Evolutionary conservation across 2,329 filamentous ascomycete species (phyloP), one percentile per base, ranked within the genome.

Genomic region (Endoconidiophora polonica): DNA sequence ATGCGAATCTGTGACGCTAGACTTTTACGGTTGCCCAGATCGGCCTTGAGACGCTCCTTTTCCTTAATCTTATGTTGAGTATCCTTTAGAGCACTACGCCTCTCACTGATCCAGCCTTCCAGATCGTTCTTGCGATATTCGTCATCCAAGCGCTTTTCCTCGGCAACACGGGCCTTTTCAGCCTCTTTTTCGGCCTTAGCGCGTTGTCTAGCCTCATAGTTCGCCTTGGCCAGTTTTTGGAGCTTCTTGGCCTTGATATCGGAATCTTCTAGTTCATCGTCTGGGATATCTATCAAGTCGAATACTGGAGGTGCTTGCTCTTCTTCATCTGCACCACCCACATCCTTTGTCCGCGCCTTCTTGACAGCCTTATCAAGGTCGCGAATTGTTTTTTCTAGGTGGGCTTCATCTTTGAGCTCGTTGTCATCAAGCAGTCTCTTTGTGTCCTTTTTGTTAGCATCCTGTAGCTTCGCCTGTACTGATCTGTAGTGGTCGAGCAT

Each of bases 1-100:
- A 98, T 98, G 55, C 91, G 84, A 66, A 94, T 93, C 64, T 96
- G 90, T 52, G 84, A 91, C 6, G 91, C 91, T 18, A 95, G 78
- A 0, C 88, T 95, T 65, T 98, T 98, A 60, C 91, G 84, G 65
- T 96, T 96, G 51, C 90, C 88, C 1, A 95, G 76, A 60, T 98
- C 91, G 41, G 87, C 86, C 67, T 94, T 95, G 54, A 95, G 75
- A 16, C 88, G 79, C 59, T 96, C 87, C 48, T 87, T 81, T 57
- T 96, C 90, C 64, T 94, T 95, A 64, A 98, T 93, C 64, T 79
- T 86, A 59, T 86, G 73, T 2, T 94, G 70, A 20, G 76, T 75
- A 56, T 77, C 66, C n/a, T 67, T 61, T n/a, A 86, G 81, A 20
- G 82, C 83, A 46, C 78, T 71, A 45, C 86, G 77, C 57, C 86